Evolutionary conservation across 2,329 filamentous ascomycete genomes (phyloP), one percentile per base, ranked within the genome.

Genomic region (Calcarisporium arbuscula): DNA sequence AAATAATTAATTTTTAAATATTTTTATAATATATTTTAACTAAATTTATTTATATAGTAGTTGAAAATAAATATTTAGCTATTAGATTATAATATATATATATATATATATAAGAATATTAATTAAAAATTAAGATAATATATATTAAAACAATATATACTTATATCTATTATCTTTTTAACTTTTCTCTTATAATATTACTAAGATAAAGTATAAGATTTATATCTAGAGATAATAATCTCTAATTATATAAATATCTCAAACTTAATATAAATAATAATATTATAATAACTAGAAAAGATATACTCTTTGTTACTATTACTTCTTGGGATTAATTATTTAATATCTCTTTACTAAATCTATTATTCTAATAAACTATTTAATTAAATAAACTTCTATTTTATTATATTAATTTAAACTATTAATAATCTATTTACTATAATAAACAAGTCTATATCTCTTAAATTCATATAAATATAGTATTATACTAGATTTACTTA

Each of bases 361-460:
- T 32, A 25, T 25, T 25, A 25, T 25, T 12, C 23, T 20, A 32
- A 23, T 18, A 21, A n/a, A 12, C 19, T 32, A 32, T n/a, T n/a
- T 11, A 25, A 22, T 12, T 25, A 5, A 9, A 22, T 23, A 32
- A 25, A 25, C n/a, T n/a, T 25, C 22, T 9, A 25, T 25, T 9
- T 9, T 25, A 25, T n/a, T 25, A 25, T 25, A 8, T 25, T n/a
- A 25, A 8, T 25, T 25, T 25, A n/a, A n/a, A n/a, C n/a, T n/a
- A n/a, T n/a, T n/a, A n/a, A n/a, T n/a, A n/a, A n/a, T n/a, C n/a
- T n/a, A n/a, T n/a, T n/a, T n/a, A n/a, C n/a, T n/a, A n/a, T n/a
- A n/a, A n/a, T n/a, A n/a, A n/a, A n/a, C n/a, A n/a, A n/a, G n/a
- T n/a, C n/a, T n/a, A n/a, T n/a, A n/a, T n/a, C n/a, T n/a, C n/a